Base-by-base conservation (phyloP, 306 rosid species). In the Adenanthera pavonina region DNA sequence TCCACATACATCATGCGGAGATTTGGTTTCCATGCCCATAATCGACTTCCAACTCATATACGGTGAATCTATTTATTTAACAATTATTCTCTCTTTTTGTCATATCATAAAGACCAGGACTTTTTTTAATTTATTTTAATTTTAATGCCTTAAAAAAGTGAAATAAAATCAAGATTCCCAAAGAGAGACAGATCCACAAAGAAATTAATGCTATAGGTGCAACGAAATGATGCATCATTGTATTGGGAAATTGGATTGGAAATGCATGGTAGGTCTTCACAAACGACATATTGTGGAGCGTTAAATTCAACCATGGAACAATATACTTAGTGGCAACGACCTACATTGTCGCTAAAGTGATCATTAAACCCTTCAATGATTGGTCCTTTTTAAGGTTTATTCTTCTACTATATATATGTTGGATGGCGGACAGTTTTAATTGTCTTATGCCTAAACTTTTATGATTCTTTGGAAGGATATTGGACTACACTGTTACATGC, bases 91-190 rank as follows among this genome's bases (percentile, higher is more conserved):
- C 65, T 15, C 6, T 59, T 9, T 10, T 9, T 10, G 65, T 59
- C 36, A 15, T 20, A 20, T 35, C 15, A 59, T 34, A 41, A 64
- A 14, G 69, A 16, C 69, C 69, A 64, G 5, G 38, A 33, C 68
- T 14, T 61, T 4, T 12, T 33, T 61, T 3, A 10, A 15, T 6
- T 6, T 35, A 1, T 5, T 16, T 25, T 64, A 64, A 2, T 15
- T 64, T 66, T 10, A 46, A 43, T 6, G 36, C 10, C 36, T 74
- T 34, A 64, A 76, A 53, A 74, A 76, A 12, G 35, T 36, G 47
- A 36, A 69, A 35, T 3, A 43, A 78, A 43, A 71, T 78, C 35
- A 78, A 74, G 72, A 78, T 85, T 81, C 81, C 54, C 19, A 49
- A 15, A 67, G 15, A 48, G 53, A 40, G 64, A 73, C 70, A 80